Conservation (phyloP, 2,329 filamentous ascomycete species). For the Cladorrhinum sp. region DNA sequence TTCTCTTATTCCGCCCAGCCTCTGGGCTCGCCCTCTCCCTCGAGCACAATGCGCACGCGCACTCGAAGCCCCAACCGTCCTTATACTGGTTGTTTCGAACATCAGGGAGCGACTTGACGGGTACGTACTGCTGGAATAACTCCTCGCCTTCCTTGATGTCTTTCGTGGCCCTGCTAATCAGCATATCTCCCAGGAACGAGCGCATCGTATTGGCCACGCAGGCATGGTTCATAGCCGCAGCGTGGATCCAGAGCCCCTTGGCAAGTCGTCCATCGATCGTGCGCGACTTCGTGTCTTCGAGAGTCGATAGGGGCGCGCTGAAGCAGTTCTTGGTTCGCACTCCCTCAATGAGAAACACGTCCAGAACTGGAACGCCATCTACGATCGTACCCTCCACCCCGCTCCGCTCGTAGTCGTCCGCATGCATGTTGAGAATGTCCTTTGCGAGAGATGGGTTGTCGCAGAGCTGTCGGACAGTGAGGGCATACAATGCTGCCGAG, state of each 20-base stretch:
- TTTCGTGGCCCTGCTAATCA: conserved; percentile 36
- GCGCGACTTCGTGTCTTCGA: conserved; percentile 30
- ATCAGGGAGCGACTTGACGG: conserved; percentile 32
- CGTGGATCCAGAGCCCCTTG: conserved; percentile 33
- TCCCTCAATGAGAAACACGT: conserved; percentile 39
- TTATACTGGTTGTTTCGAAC: conserved; percentile 30
- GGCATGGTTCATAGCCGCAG: conserved; percentile 31
- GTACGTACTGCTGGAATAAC: conserved; percentile 39
- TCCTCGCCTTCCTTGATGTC: conserved; percentile 38
- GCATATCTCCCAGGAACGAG: conserved; percentile 32
- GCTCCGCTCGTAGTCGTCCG: conserved; percentile 30
- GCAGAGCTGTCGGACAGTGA: conserved; percentile 38
- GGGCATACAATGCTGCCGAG: conserved; percentile 43
- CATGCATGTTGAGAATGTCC: conserved; percentile 35
- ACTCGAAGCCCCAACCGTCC: conserved; percentile 40
- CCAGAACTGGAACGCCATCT: conserved; percentile 36
- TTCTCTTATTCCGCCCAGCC: conserved; percentile 25
- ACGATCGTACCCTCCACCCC: conserved; percentile 34
- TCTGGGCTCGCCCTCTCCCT: conserved; percentile 29
- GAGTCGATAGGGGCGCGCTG: conserved; percentile 33
- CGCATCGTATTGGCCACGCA: conserved; percentile 34
- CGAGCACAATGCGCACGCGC: conserved; percentile 38
- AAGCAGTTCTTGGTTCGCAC: conserved; percentile 43
- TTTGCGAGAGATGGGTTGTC: conserved; percentile 39
- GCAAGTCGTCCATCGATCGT: conserved; percentile 18